Percentiles rank a stretch among this genome's conserved stretches.
Conservation (phyloP, 2,329 filamentous ascomycete genomes). For the Fusarium nisikadoi region DNA sequence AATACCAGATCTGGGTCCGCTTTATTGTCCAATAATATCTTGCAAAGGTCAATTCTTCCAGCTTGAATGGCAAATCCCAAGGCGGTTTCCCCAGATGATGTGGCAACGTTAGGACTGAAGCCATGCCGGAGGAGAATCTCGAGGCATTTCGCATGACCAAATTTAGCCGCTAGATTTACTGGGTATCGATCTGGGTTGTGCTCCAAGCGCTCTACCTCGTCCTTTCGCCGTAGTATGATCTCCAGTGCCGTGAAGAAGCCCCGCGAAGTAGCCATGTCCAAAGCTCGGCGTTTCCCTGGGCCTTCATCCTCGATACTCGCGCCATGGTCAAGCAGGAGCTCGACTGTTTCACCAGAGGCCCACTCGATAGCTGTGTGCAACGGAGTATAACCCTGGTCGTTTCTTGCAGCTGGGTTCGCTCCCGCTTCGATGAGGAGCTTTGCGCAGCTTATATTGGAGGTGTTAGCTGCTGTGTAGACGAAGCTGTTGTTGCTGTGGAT, state of each 20-base stretch:
- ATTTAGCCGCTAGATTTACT: fast-evolving
- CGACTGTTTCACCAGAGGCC: neutral
- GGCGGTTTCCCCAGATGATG: fast-evolving
- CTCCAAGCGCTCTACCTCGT: fast-evolving
- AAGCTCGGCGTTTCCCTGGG: neutral
- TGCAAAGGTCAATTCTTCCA: neutral
- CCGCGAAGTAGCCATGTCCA: neutral
- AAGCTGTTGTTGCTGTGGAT: neutral
- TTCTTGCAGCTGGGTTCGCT: neutral
- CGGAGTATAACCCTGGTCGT: neutral
- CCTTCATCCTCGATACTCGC: neutral
- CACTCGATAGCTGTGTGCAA: neutral
- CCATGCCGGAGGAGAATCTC: neutral
- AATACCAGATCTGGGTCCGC: neutral
- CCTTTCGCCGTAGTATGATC: neutral
- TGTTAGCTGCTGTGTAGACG: neutral
- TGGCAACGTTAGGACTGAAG: neutral
- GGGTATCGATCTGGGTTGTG: fast-evolving
- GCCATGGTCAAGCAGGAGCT: neutral
- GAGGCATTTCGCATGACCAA: neutral
- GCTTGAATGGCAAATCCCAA: fast-evolving
- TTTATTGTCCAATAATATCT: neutral
- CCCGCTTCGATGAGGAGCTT: neutral
- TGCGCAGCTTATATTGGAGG: neutral
- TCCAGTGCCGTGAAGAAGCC: fast-evolving